Evolutionary conservation across 192 early-diverging fungal species (phyloP).

Genomic region (Coemansia sp.): DNA sequence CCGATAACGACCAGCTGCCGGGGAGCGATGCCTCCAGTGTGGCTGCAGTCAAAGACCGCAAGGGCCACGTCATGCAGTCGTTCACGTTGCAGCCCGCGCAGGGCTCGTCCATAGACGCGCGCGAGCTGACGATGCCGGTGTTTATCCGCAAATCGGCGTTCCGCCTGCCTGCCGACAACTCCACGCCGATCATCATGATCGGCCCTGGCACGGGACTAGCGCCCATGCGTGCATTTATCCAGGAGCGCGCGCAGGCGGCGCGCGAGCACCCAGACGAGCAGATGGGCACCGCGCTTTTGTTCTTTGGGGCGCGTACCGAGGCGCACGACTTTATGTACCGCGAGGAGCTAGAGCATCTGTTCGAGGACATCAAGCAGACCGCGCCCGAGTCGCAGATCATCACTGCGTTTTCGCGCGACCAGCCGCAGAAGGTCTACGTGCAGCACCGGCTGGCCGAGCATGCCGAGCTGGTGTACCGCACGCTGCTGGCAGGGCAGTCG

Average conservation of each 20-base stretch:
- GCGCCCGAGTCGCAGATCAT: constrained; percentile 67
- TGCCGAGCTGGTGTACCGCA: constrained; percentile 74
- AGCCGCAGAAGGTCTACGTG: constrained; percentile 89
- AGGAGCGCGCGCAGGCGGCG: constrained; percentile 72
- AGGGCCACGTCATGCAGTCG: constrained; percentile 30
- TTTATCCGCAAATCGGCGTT: constrained; percentile 90
- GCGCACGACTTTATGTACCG: constrained; percentile 89
- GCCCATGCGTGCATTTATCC: constrained; percentile 95
- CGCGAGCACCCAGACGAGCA: constrained; percentile 56
- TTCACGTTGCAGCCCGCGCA: constrained; percentile 32
- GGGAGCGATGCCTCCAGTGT: constrained; percentile 22
- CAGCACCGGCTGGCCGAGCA: constrained; percentile 84
- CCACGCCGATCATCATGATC: constrained; percentile 90
- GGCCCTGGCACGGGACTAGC: constrained; percentile 99
- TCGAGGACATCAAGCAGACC: constrained; percentile 53
- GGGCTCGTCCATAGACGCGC: not conserved
- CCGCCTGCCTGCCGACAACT: constrained; percentile 79
- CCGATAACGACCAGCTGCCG: constrained; percentile 7
- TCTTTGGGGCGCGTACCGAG: constrained; percentile 89
- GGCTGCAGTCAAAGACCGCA: constrained; percentile 9
- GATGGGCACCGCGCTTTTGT: constrained; percentile 81
- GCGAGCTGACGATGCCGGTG: constrained; percentile 58
- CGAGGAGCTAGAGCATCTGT: constrained; percentile 71
- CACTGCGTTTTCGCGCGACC: constrained; percentile 90
- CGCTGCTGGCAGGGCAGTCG: constrained; percentile 65